These are phyloP conservation scores for Laguncularia racemosa DNA, from an alignment of 345 rosid species.

Conservation along the genomic window DNA sequence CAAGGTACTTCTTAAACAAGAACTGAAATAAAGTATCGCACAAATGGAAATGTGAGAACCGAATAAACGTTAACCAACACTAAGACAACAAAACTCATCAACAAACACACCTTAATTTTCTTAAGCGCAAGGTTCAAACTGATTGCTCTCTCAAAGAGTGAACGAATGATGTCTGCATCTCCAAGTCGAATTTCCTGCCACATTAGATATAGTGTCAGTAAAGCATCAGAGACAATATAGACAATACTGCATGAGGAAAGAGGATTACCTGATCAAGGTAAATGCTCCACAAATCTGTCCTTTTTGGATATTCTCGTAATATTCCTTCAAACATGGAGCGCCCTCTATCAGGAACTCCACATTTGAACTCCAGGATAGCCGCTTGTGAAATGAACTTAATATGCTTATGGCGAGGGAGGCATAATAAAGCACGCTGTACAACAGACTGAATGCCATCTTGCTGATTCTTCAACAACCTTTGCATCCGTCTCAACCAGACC, in stretches of 20 bases:
- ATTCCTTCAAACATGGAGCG: slow-evolving; percentile 83
- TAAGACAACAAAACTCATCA: neutral
- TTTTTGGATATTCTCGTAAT: slow-evolving; percentile 80
- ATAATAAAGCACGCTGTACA: slow-evolving; percentile 58
- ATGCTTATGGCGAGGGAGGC: slow-evolving; percentile 83
- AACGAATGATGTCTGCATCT: slow-evolving; percentile 54
- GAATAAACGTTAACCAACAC: neutral
- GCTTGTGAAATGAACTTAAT: slow-evolving; percentile 82
- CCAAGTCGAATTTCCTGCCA: slow-evolving; percentile 76
- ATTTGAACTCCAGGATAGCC: slow-evolving; percentile 81
- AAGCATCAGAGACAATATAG: neutral
- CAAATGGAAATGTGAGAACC: neutral
- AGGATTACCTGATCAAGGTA: slow-evolving; percentile 83
- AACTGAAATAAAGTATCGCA: slow-evolving; percentile 40
- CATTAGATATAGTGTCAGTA: neutral
- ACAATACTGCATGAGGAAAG: neutral
- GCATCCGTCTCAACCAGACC: slow-evolving; percentile 78
- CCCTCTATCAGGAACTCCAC: slow-evolving; percentile 84
- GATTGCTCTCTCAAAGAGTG: slow-evolving; percentile 81
- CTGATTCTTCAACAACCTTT: slow-evolving; percentile 41
- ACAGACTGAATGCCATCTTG: slow-evolving; percentile 60
- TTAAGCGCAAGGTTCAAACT: slow-evolving; percentile 79
- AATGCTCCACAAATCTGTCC: slow-evolving; percentile 94
- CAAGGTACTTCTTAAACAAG: slow-evolving; percentile 82
- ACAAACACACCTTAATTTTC: slow-evolving; percentile 62